phyloP scores from a whole-genome alignment of 2,329 filamentous ascomycete genomes.

The Mollisiaceae sp. region DNA sequence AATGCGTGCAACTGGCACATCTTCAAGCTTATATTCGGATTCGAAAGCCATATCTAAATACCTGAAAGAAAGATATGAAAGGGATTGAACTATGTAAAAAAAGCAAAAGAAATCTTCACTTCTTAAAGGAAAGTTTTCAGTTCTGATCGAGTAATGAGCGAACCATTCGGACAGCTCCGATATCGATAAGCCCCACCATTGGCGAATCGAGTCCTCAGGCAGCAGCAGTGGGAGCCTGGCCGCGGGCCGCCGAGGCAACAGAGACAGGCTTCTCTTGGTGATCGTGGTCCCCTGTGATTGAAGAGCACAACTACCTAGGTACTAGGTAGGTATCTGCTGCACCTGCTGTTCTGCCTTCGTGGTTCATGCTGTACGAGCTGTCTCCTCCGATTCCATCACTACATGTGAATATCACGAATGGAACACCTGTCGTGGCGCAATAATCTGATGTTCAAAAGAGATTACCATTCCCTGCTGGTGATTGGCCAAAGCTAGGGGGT shows the following conservation, averaged over 20 bases:
- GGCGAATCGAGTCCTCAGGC: constrained; percentile 1
- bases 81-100: constrained; percentile 2
- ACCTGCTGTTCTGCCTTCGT: too few relatives aligned
- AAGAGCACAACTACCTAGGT: too few relatives aligned
- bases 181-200: constrained; percentile 35
- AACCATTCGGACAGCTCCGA: constrained; percentile 29
- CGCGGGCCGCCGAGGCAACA: constrained; percentile 1
- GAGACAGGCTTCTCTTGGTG: background rate
- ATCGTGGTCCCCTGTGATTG: background rate
- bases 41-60: constrained; percentile 42
- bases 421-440: background rate
- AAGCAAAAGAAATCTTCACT: background rate
- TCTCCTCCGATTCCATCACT: background rate
- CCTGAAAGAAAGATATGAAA: background rate
- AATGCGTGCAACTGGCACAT: constrained; percentile 55
- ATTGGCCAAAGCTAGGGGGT: constrained; percentile 29
- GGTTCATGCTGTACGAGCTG: background rate
- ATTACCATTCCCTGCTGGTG: constrained; percentile 19
- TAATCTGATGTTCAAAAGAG: constrained; percentile 13
- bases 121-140: constrained; percentile 22
- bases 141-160: constrained; percentile 38
- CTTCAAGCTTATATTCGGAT: constrained; percentile 60
- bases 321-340: too few relatives aligned
- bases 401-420: constrained; percentile 20
- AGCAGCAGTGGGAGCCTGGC: background rate